Percentiles rank a stretch among this genome's conserved stretches.
Evolutionary conservation across 495 filamentous ascomycete genomes (phyloP).

Genomic region (Penicillium turbatum): DNA sequence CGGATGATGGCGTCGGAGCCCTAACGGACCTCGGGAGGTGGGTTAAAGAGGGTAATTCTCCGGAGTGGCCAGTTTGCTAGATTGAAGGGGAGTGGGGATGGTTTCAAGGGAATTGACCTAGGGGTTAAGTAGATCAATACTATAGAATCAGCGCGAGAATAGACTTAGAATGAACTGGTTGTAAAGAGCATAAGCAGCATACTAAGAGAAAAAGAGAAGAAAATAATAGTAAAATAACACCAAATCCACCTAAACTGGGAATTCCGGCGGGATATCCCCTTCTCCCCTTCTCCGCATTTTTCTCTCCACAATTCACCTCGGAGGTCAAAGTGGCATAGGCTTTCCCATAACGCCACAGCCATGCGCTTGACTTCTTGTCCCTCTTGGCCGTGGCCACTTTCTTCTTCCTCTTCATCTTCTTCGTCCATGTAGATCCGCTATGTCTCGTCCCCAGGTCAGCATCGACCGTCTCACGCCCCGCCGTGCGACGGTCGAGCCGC

Average conservation of each 20-base stretch:
- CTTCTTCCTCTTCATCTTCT: slow-evolving; percentile 2
- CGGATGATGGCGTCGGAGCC: slow-evolving; percentile 11
- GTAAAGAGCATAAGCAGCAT: too few relatives aligned
- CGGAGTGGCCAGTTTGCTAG: background rate
- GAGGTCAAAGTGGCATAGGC: slow-evolving; percentile 2
- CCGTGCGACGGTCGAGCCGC: slow-evolving; percentile 67
- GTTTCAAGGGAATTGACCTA: background rate
- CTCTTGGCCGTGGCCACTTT: slow-evolving; percentile 5
- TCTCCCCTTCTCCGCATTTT: slow-evolving; percentile 27
- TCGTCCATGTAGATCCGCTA: slow-evolving; percentile 26
- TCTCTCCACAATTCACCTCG: slow-evolving; percentile 3
- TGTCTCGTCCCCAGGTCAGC: slow-evolving; percentile 76
- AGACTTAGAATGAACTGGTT: too few relatives aligned
- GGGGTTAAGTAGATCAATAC: background rate
- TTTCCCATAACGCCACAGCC: slow-evolving; percentile 7
- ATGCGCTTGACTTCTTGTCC: slow-evolving; percentile 7
- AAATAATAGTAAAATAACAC: background rate
- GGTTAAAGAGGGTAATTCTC: slow-evolving; percentile 5
- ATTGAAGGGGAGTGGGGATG: background rate
- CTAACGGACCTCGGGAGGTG: slow-evolving; percentile 5
- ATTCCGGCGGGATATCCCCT: slow-evolving; percentile 22
- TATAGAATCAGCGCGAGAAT: too few relatives aligned
- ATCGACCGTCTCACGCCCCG: slow-evolving; percentile 77
- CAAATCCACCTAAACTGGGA: background rate
- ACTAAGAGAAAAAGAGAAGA: too few relatives aligned